phyloP scores from a whole-genome alignment of 169 alveolate genomes.

The Plasmodium relictum region DNA sequence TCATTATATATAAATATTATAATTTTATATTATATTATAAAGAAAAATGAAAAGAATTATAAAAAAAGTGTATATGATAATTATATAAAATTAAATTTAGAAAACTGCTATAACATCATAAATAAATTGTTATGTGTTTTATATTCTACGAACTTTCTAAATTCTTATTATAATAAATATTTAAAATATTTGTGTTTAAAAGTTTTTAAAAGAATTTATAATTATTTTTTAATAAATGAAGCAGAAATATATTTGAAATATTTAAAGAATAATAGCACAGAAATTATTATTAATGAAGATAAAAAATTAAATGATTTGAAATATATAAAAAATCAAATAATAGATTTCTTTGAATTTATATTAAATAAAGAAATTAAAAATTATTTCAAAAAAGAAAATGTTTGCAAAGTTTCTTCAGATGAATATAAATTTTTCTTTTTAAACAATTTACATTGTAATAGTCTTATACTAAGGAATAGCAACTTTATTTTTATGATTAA shows the following conservation, averaged over 20 bases:
- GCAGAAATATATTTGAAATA: constrained; percentile 25
- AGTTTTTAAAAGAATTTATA: constrained; percentile 47
- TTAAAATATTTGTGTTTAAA: constrained; percentile 50
- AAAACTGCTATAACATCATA: constrained; percentile 22
- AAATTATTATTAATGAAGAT: constrained; percentile 34
- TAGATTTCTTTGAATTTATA: constrained; percentile 23
- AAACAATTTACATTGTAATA: constrained; percentile 44
- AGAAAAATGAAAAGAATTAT: constrained; percentile 44
- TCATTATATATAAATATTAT: constrained; percentile 53
- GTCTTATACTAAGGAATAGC: constrained; percentile 25
- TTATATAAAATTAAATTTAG: constrained; percentile 30
- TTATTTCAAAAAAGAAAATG: constrained; percentile 10
- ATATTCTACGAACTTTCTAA: constrained; percentile 5
- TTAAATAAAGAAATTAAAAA: constrained; percentile 39
- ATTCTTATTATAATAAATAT: constrained; percentile 39
- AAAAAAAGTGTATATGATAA: constrained; percentile 20
- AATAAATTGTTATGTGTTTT: constrained; percentile 49
- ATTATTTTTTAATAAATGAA: constrained; percentile 28
- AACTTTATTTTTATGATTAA: constrained; percentile 48
- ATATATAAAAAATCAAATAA: constrained; percentile 15
- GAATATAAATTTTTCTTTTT: constrained; percentile 51
- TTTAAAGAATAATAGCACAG: constrained; percentile 16
- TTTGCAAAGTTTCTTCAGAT: not conserved
- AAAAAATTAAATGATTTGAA: constrained; percentile 25
- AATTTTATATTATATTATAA: constrained; percentile 47